Evolutionary conservation across 768 basidiomycete species (phyloP).

Genomic region (Termitomyces titanicus): DNA sequence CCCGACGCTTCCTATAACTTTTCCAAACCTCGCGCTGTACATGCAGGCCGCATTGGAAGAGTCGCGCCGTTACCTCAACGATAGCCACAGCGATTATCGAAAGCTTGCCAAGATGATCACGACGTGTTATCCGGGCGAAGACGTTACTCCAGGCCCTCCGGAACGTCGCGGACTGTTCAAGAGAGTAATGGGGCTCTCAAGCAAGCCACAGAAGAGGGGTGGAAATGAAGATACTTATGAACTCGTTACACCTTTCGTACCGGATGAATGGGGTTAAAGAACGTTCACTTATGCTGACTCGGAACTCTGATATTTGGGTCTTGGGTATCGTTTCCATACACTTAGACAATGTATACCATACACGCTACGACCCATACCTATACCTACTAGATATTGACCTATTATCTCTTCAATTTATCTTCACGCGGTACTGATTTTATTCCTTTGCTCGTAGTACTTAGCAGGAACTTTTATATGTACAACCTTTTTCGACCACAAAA

Average conservation of each 20-base stretch:
- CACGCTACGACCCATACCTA: background rate
- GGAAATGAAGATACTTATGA: slow-evolving; percentile 80
- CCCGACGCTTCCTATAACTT: slow-evolving; percentile 69
- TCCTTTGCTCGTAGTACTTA: too few relatives aligned
- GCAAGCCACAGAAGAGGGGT: slow-evolving; percentile 41
- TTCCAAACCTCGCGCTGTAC: slow-evolving; percentile 75
- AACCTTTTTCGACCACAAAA: too few relatives aligned
- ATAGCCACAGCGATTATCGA: slow-evolving; percentile 57
- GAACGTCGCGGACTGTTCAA: slow-evolving; percentile 51
- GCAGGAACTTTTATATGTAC: too few relatives aligned
- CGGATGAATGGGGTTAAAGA: slow-evolving; percentile 65
- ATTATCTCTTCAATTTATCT: background rate
- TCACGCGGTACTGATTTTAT: background rate
- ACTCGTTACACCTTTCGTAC: slow-evolving; percentile 77
- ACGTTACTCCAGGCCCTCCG: slow-evolving; percentile 21
- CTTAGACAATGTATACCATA: background rate
- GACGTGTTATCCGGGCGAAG: slow-evolving; percentile 55
- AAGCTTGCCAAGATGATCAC: slow-evolving; percentile 71
- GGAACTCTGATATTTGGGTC: background rate
- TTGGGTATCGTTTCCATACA: background rate
- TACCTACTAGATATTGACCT: background rate
- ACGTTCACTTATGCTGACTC: background rate
- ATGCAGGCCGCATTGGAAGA: slow-evolving; percentile 68
- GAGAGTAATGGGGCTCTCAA: slow-evolving; percentile 53
- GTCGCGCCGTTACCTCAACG: slow-evolving; percentile 57